phyloP scores from a whole-genome alignment of 495 filamentous ascomycete species.

The Hypomontagnella monticulosa region DNA sequence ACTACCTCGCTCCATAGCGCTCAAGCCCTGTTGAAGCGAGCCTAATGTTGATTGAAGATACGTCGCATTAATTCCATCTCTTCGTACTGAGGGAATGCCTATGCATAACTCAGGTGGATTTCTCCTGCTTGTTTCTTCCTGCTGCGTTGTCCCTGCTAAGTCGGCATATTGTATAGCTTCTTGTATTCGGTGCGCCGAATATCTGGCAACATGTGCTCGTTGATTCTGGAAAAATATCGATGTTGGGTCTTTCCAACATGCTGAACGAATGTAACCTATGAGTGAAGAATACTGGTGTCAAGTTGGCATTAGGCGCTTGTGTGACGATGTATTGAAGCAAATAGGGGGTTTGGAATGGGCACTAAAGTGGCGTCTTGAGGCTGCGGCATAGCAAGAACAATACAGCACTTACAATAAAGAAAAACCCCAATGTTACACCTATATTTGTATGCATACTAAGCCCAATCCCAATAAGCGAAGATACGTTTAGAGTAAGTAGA shows the following conservation, averaged over 20 bases:
- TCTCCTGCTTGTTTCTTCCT: not conserved
- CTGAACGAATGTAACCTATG: slow-evolving; percentile 30
- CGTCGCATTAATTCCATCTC: too few species aligned
- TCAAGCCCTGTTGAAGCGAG: slow-evolving; percentile 61
- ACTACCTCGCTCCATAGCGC: slow-evolving; percentile 53
- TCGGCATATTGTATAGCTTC: slow-evolving; percentile 38
- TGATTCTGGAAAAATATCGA: slow-evolving; percentile 41
- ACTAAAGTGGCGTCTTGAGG: not conserved
- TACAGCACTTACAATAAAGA: slow-evolving; percentile 26
- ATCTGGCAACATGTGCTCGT: slow-evolving; percentile 32
- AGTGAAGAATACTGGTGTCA: slow-evolving; percentile 25
- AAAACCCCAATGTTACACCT: slow-evolving; percentile 44
- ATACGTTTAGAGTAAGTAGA: too few species aligned
- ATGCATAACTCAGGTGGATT: slow-evolving; percentile 41
- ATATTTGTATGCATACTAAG: slow-evolving; percentile 39
- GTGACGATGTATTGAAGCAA: not conserved
- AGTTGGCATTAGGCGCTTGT: not conserved
- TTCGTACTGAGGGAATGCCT: slow-evolving; percentile 46
- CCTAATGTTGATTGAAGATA: slow-evolving; percentile 62
- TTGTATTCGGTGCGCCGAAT: slow-evolving; percentile 38
- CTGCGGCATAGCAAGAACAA: not conserved
- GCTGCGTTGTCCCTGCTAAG: not conserved
- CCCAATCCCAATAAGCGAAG: too few species aligned
- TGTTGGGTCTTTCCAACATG: slow-evolving; percentile 42
- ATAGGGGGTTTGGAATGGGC: too few species aligned